phyloP scores from a whole-genome alignment of 257 asterid genomes.

The Solanum neorickii region DNA sequence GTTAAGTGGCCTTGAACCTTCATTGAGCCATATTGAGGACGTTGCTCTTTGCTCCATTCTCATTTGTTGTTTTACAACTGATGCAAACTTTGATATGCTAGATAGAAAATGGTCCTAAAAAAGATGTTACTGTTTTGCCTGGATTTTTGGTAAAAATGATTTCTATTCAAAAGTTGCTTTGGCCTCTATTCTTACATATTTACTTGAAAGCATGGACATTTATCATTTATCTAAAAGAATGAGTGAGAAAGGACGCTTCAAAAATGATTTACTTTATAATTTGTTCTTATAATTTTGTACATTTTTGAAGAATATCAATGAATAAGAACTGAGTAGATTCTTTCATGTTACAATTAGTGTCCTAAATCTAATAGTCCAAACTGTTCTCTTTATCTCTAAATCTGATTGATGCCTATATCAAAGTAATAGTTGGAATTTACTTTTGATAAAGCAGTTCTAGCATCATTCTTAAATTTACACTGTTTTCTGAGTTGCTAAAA shows the following conservation, averaged over 20 bases:
- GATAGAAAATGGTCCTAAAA: not conserved
- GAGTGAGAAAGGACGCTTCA: not conserved
- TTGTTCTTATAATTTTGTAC: not conserved
- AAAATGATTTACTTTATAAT: not conserved
- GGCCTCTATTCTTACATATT: not conserved
- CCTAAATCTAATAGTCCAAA: not conserved
- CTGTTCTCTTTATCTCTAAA: not conserved
- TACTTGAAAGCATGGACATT: not conserved
- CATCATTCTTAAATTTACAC: not conserved
- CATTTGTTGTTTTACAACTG: not conserved
- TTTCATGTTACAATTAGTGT: not conserved
- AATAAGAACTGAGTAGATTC: not conserved
- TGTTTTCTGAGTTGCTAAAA: not conserved
- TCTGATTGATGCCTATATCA: not conserved
- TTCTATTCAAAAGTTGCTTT: not conserved
- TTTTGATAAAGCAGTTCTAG: not conserved
- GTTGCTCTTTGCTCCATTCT: not conserved
- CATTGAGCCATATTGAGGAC: not conserved
- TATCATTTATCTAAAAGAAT: not conserved
- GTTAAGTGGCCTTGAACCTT: not conserved
- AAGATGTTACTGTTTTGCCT: not conserved
- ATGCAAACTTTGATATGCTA: not conserved
- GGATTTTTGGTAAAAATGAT: not conserved
- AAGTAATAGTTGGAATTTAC: not conserved
- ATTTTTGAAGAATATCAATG: not conserved